phyloP scores from a whole-genome alignment of 805 yeast species.

The Komagataella phaffii region DNA sequence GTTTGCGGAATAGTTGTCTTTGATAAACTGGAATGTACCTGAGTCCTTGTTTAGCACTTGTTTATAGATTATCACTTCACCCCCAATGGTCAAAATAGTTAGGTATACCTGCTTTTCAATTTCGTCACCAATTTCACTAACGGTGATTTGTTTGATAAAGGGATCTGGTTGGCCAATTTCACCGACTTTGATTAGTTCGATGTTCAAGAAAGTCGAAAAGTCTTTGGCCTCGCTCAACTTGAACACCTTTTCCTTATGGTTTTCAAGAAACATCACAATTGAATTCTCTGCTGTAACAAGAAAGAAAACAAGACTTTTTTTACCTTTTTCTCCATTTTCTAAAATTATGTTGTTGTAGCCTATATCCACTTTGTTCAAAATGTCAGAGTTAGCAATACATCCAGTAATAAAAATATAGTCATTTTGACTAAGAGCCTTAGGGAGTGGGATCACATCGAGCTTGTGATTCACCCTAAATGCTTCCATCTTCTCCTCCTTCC shows the following conservation, averaged over 20 bases:
- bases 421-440: constrained; percentile 8
- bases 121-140: constrained; percentile 51
- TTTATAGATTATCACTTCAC: constrained; percentile 61
- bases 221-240: constrained; percentile 36
- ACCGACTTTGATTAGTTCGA: constrained; percentile 34
- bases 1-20: constrained; percentile 28
- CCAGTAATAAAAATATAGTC: constrained; percentile 39
- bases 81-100: constrained; percentile 66
- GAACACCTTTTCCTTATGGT: constrained; percentile 37
- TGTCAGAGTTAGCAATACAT: constrained; percentile 37
- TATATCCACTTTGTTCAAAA: constrained; percentile 27
- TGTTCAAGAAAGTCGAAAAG: constrained; percentile 26
- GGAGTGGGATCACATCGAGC: constrained; percentile 17
- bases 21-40: constrained; percentile 26
- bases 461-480: not conserved
- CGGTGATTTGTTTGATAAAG: constrained; percentile 50
- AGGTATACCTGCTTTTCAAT: constrained; percentile 44
- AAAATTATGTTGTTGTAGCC: constrained; percentile 12
- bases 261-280: constrained; percentile 46
- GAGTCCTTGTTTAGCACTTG: constrained; percentile 26
- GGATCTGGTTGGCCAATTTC: constrained; percentile 54
- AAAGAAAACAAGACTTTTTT: constrained; percentile 35
- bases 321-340: constrained; percentile 5
- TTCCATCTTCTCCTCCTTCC: constrained; percentile 1
- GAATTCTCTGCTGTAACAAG: constrained; percentile 71